Evolutionary conservation across 306 rosid genomes (phyloP).

Genomic region (Biancaea sappan): DNA sequence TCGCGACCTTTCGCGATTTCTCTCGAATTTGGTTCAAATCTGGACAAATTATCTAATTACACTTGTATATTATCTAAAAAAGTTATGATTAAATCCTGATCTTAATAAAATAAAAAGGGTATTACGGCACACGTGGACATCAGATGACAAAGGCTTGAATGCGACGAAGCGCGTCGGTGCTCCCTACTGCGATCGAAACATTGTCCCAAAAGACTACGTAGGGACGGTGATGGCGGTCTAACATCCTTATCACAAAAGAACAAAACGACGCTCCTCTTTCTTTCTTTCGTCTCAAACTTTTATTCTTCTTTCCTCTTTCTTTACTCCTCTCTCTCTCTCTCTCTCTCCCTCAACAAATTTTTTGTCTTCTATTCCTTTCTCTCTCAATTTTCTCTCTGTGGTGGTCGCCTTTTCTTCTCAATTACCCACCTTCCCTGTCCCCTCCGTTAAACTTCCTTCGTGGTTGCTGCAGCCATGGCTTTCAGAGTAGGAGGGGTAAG

Average conservation of each 20-base stretch:
- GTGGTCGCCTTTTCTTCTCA: slow-evolving; percentile 23
- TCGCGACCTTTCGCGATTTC: too few species aligned
- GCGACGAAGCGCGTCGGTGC: neutral
- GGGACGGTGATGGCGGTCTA: neutral
- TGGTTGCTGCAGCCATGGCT: slow-evolving; percentile 49
- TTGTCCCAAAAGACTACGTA: neutral
- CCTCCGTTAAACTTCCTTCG: neutral
- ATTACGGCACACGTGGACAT: neutral
- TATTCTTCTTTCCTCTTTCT: neutral
- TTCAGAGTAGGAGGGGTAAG: slow-evolving; percentile 60
- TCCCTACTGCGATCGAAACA: neutral
- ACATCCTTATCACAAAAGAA: neutral
- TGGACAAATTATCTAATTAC: too few species aligned
- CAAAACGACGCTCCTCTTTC: slow-evolving; percentile 8
- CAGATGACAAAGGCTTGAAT: neutral
- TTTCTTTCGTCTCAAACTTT: neutral
- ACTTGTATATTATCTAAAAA: too few species aligned
- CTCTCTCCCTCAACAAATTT: neutral
- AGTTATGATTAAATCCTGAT: neutral
- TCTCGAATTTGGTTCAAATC: too few species aligned
- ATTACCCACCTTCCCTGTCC: neutral
- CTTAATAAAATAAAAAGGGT: neutral
- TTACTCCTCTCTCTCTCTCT: neutral
- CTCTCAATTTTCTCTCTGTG: neutral
- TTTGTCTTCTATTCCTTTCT: neutral